These are phyloP conservation scores for Rhizopogon vulgaris DNA, from an alignment of 768 basidiomycete species.

Conservation along the genomic window DNA sequence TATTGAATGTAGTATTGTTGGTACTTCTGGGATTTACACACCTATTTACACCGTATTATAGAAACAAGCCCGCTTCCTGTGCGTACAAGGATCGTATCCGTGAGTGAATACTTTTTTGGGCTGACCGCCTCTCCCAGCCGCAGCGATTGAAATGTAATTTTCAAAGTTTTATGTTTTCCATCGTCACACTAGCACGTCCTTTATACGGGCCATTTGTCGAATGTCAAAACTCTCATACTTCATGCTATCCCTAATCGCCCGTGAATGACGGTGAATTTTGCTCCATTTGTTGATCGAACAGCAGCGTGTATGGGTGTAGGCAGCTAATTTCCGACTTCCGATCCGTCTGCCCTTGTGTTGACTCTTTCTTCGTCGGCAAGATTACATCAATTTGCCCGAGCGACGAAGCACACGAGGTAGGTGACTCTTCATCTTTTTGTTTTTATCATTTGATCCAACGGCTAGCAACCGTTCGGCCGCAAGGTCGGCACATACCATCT, in stretches of 20 bases:
- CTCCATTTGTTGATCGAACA: not conserved
- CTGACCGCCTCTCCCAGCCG: too few species aligned
- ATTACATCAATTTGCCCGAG: not conserved
- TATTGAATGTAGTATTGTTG: not conserved
- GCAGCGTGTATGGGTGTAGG: not conserved
- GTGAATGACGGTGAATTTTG: not conserved
- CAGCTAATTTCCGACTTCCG: not conserved
- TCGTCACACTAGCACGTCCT: not conserved
- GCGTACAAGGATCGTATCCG: not conserved
- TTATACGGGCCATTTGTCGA: too few species aligned
- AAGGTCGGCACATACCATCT: too few species aligned
- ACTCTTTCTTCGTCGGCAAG: not conserved
- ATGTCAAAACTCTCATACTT: not conserved
- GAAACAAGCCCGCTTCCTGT: not conserved
- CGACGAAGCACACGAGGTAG: not conserved
- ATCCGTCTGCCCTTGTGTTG: not conserved
- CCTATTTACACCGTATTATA: not conserved
- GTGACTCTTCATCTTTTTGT: not conserved
- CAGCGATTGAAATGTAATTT: too few species aligned
- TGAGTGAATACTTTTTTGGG: not conserved
- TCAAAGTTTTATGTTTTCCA: not conserved
- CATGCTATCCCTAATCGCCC: not conserved
- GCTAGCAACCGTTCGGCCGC: not conserved
- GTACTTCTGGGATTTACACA: not conserved
- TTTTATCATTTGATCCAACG: not conserved